Conservation (phyloP, 257 asterid species). For the Ballota nigra region DNA sequence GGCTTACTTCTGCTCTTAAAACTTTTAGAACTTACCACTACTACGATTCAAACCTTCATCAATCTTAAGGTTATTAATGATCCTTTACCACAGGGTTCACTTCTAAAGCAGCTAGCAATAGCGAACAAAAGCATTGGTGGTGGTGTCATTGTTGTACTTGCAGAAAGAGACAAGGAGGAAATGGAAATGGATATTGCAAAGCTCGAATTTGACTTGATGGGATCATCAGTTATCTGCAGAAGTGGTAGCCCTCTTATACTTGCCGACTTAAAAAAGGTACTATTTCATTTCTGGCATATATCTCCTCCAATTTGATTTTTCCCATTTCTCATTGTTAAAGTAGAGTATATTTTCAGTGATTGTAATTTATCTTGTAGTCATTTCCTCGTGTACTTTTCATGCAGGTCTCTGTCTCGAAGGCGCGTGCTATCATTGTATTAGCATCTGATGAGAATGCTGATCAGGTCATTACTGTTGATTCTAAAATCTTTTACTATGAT, state of each 20-base stretch:
- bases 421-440: constrained; percentile 89
- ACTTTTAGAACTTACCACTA: not conserved
- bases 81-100: constrained; percentile 73
- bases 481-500: constrained; percentile 8
- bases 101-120: constrained; percentile 90
- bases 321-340: not conserved
- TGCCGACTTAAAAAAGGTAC: constrained; percentile 91
- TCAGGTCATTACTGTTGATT: constrained; percentile 53
- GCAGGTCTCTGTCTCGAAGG: constrained; percentile 96
- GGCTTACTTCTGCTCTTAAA: not conserved
- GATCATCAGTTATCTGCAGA: constrained; percentile 92
- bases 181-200: constrained; percentile 95
- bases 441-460: constrained; percentile 99
- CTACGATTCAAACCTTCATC: not conserved
- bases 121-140: constrained; percentile 98
- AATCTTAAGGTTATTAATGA: constrained; percentile 13
- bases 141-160: constrained; percentile 91
- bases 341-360: constrained; percentile 6
- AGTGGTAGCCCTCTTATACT: constrained; percentile 98
- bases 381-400: constrained; percentile 21
- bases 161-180: constrained; percentile 98
- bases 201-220: constrained; percentile 93
- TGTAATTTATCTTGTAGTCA: not conserved
- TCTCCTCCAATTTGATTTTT: constrained; percentile 13
- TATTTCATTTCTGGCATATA: not conserved